Base-by-base conservation (phyloP, 78 protist species). In the Protostelium mycophagum region DNA sequence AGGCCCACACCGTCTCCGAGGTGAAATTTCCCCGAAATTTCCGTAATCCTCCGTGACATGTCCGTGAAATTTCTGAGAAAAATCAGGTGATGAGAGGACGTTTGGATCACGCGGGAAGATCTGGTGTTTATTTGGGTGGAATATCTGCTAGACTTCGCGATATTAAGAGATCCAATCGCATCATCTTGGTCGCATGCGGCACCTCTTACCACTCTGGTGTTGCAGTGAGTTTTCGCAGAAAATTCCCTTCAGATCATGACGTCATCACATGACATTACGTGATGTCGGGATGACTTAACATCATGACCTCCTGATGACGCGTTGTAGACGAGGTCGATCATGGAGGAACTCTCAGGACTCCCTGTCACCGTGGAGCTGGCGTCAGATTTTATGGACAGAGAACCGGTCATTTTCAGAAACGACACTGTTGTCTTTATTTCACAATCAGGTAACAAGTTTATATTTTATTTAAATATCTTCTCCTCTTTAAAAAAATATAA, bases 151-250 rank as follows among this genome's bases (percentile, higher is more conserved):
- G 73, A 28, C 10, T 36, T 28, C 29, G 29, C 28, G 85, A 89
- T 28, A 84, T 92, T 34, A 83, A 87, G n/a, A 93, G 93, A 29
- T 38, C 83, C 23, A 91, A 92, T 1, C 94, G 96, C 16, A n/a
- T 97, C 84, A 34, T 97, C 86, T 36, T 98, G 88, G 34, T 93
- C 36, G 98, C 97, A 10, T 98, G 99, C 88, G 99, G 99, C 38
- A 97, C 99, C 37, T 38, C 91, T 35, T 93, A 91, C 88, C 92
- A 98, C 87, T 39, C 96, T 0, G 95, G 38, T 36, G 38, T 92
- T 29, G 93, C 85, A 88, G 94, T 85, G 34, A 85, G 91, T 88
- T 85, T 37, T 28, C 92, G 37, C 29, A 83, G 5, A 91, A 73
- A 88, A 86, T 83, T 28, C 25, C 35, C 63, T 86, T n/a, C 89